Base-by-base conservation (phyloP, 2,329 filamentous ascomycete genomes). In the Plenodomus tracheiphilus region DNA sequence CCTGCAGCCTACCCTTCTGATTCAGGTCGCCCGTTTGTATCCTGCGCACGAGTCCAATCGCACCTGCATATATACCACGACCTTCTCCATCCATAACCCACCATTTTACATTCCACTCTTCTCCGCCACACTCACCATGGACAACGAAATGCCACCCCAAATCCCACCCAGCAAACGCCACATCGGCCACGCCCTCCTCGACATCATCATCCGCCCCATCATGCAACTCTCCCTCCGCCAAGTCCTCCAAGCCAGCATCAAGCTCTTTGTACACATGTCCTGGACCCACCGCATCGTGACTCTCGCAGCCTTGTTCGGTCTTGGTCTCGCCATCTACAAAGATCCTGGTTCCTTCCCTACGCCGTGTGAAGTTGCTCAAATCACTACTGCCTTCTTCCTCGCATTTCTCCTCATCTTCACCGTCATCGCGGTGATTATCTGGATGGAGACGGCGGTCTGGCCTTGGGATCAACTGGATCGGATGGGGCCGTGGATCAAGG, bases 401-500 rank as follows among this genome's bases (percentile, higher is more conserved):
- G 42, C 39, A 4, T 13, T 17, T n/a, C 11, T n/a, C 22, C 16
- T 53, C 3, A 21, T 53, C 9, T 41, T 46, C 13, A 7, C 47
- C 18, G 17, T 35, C 16, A 20, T 46, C 13, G 42, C 47, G 11
- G 21, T 53, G 21, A 17, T 43, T 19, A 42, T 46, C 32, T 53
- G 49, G 9, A 2, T 35, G 2, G 47, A 50, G 15, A 43, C 36
- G 2, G 39, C 43, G 13, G 45, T 39, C 6, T 53, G 50, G 50
- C 46, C 42, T 7, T 53, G 50, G 50, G 21, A 53, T 5, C 46
- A 46, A 7, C 39, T 41, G 6, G 46, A 47, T 21, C 50, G 41
- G 10, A 42, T 53, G 3, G 49, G 50, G 46, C 50, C 43, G 4
- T 53, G 50, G 50, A 35, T n/a, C n/a, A 49, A 19, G 25, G 25